Evolutionary conservation across 805 yeast genomes (phyloP), one percentile per base, ranked within the genome.

Genomic region (Candida qinlingensis): DNA sequence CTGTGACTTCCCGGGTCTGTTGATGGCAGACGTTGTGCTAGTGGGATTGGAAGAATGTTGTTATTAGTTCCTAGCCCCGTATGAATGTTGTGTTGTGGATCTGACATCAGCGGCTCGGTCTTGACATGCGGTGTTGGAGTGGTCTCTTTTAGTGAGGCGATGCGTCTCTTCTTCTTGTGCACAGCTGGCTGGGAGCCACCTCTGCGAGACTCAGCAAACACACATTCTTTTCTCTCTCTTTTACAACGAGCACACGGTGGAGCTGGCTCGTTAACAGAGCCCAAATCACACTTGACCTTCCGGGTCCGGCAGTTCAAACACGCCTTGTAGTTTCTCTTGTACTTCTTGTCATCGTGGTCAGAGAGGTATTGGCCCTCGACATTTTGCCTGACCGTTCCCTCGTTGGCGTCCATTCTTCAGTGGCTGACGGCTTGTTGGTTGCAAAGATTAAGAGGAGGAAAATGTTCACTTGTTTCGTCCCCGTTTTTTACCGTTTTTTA

Each of bases 241-340:
- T 76, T 74, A 60, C 98, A 91, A 44, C 97, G 69, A 3, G 80
- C 83, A 72, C 98, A 91, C 4, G 95, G 94, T 4, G 95, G 94
- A 5, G 79, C 81, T 0, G 96, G 96, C 51, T 75, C 75, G 44
- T 81, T 84, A 7, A 81, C 78, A 8, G 83, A 79, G 2, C 96
- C 96, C 55, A 91, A 68, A 61, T 89, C 96, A 69, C 98, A 91
- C 59, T 81, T 82, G 39, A 88, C 87, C 60, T 91, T 92, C 39
- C 96, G 76, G 6, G 81, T 78, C 13, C 97, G 76, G 63, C 98
- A 91, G 66, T 82, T 87, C 43, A 87, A 66, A 59, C 98, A 91
- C 1, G 97, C 97, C 53, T 80, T 76, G 63, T 87, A 91, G 52
- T 81, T 80, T 53, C 96, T 70, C 55, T 71, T 77, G 71, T 76